Evolutionary conservation across 805 yeast species (phyloP), one percentile per base, ranked within the genome.

Genomic region (Teunomyces lycoperdinae): DNA sequence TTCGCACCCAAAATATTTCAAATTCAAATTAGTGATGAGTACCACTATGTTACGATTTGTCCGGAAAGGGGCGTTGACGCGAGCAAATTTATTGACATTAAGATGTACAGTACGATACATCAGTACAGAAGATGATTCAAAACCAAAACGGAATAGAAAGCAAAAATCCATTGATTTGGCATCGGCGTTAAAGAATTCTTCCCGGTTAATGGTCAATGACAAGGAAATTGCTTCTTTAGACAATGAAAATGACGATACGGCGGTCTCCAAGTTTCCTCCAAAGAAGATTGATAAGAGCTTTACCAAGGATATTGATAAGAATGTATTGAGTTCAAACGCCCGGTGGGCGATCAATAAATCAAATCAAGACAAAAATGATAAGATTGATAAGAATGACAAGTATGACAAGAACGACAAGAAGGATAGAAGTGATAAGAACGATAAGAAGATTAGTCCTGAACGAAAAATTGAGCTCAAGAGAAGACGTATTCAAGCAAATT

Each of bases 1-100:
- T 35, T 35, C 39, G 39, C 39, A 35, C 39, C 39, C 39, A 35
- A 16, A 16, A 35, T 32, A 10, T 8, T 16, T 35, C n/a, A 35
- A 35, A 35, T 17, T 35, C 28, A 35, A 35, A 35, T 35, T 35
- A 35, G 66, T 9, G 62, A 56, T 44, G 60, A 54, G 50, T 61
- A 45, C 57, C 60, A 5, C 64, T 63, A 44, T 60, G 50, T 36
- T 58, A 63, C 9, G 63, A 63, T 46, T 57, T 55, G 46, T 61
- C 66, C 48, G 55, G 55, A 33, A 54, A 53, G 26, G 52, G 60
- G 31, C 56, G 57, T 41, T 53, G 11, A 28, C n/a, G 13, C 9
- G 9, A 9, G 32, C 26, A 14, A 26, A n/a, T 5, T 13, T 13
- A 14, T 38, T 11, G 20, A 13, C 30, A 8, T 7, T 11, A 7